These are phyloP conservation scores for Suaeda aralocaspica DNA, from an alignment of 148 eudicot genomes.

Conservation along the genomic window DNA sequence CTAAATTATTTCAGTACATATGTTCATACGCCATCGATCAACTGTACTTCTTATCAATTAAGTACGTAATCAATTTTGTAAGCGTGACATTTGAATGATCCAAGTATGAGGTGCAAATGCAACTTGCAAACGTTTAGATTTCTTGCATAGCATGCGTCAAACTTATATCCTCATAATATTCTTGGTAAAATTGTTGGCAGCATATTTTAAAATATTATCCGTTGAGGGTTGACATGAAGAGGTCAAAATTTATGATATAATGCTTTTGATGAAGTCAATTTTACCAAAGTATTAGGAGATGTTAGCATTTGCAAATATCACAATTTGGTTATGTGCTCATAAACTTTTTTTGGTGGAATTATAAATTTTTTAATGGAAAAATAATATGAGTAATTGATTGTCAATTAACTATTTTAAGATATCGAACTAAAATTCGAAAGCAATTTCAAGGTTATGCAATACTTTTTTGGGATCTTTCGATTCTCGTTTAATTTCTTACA, in stretches of 20 bases:
- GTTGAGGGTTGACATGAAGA: background rate
- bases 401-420: too few relatives aligned
- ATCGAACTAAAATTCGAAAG: too few relatives aligned
- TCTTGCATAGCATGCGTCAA: conserved; percentile 5
- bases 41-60: background rate
- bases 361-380: too few relatives aligned
- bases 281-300: too few relatives aligned
- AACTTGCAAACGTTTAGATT: background rate
- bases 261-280: background rate
- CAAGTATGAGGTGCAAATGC: background rate
- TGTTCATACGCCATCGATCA: background rate
- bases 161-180: background rate
- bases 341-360: too few relatives aligned
- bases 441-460: too few relatives aligned
- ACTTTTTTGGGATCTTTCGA: too few relatives aligned
- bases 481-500: too few relatives aligned
- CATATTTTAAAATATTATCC: background rate
- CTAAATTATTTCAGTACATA: background rate
- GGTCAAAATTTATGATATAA: background rate
- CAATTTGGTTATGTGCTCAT: too few relatives aligned
- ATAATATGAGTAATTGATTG: too few relatives aligned
- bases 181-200: background rate
- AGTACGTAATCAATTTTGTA: background rate
- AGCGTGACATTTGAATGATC: background rate
- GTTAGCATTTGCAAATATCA: too few relatives aligned